Conservation (phyloP, 1,284 basidiomycete genomes). For the Ceratobasidium sp. region DNA sequence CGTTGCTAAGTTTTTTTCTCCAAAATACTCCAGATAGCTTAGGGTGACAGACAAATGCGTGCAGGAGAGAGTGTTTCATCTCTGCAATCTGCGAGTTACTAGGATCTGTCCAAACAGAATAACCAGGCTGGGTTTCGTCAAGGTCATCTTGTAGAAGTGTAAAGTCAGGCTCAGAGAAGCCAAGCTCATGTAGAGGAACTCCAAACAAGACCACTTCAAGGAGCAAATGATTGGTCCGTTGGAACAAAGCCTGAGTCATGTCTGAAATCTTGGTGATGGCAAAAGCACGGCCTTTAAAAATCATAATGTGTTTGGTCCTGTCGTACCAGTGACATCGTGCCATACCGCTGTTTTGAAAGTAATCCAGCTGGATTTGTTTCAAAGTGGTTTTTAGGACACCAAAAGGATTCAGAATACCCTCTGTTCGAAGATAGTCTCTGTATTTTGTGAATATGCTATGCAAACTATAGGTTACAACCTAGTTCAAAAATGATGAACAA, state of each 20-base stretch:
- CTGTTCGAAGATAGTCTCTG: neutral
- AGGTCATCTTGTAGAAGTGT: neutral
- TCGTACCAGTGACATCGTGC: neutral
- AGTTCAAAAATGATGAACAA: neutral
- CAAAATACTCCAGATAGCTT: neutral
- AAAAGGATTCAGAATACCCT: neutral
- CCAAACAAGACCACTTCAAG: neutral
- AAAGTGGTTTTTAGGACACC: neutral
- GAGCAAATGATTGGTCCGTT: neutral
- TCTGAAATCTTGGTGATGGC: neutral
- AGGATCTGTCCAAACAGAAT: neutral
- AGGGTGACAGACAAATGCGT: neutral
- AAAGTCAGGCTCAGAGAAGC: neutral
- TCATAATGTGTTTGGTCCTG: neutral
- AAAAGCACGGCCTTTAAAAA: neutral
- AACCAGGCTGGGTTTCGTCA: neutral
- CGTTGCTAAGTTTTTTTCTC: neutral
- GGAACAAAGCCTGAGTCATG: neutral
- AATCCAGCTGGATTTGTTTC: neutral
- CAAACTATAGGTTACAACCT: neutral
- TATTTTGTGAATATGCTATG: neutral
- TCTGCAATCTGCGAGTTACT: neutral
- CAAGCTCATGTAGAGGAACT: neutral
- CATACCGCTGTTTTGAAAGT: neutral
- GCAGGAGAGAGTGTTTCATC: neutral